Evolutionary conservation across 148 eudicot genomes (phyloP).

Genomic region (Dysphania ambrosioides): DNA sequence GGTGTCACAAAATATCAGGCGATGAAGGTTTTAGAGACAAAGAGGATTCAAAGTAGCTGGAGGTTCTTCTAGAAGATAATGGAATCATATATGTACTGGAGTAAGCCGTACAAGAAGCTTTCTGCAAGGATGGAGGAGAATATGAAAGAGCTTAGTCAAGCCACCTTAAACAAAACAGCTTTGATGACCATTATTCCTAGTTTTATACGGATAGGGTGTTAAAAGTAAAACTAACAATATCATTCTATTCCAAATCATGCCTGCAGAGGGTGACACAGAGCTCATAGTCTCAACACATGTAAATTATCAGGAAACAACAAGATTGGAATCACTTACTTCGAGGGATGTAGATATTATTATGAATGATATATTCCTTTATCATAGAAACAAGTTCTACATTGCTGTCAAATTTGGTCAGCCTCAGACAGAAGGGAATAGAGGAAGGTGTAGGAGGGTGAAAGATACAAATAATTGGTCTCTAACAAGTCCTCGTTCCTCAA

Average conservation of each 20-base stretch:
- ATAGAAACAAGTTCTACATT: neutral
- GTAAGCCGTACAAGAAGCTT: neutral
- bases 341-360: too few species aligned
- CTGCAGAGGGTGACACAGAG: neutral
- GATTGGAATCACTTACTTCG: too few species aligned
- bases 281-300: neutral
- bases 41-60: neutral
- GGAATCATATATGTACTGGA: neutral
- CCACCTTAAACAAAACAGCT: neutral
- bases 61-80: neutral
- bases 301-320: neutral
- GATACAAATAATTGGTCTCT: too few species aligned
- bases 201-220: too few species aligned
- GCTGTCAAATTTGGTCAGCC: too few species aligned
- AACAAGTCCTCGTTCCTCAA: too few species aligned
- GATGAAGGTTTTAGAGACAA: neutral
- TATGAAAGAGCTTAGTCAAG: neutral
- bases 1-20: neutral
- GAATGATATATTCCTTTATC: neutral
- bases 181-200: too few species aligned
- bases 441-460: too few species aligned
- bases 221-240: too few species aligned
- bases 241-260: neutral
- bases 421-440: too few species aligned
- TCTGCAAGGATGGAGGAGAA: neutral